phyloP scores from a whole-genome alignment of 2,329 filamentous ascomycete species.

The Colletotrichum trifolii region DNA sequence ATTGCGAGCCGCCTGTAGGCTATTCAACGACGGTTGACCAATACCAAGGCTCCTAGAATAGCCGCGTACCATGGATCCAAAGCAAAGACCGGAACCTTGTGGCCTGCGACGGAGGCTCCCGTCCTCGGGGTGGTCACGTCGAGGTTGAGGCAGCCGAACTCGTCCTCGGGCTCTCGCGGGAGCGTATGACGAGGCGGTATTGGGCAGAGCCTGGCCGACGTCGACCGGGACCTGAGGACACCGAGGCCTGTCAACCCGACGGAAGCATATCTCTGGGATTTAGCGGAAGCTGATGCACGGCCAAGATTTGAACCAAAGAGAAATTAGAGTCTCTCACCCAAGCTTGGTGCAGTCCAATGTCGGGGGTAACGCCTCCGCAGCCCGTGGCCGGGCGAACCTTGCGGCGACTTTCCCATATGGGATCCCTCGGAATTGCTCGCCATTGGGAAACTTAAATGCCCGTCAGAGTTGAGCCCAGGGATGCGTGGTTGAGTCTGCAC shows the following conservation, averaged over 20 bases:
- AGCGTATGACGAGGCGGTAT: slow-evolving; percentile 47
- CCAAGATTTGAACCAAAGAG: background rate
- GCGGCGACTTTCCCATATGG: slow-evolving; percentile 25
- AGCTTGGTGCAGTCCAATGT: slow-evolving; percentile 20
- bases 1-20: slow-evolving; percentile 52
- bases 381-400: slow-evolving; percentile 18
- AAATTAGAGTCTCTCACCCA: slow-evolving; percentile 6
- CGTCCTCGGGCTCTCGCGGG: slow-evolving; percentile 48
- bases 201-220: slow-evolving; percentile 54
- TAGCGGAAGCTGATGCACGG: slow-evolving; percentile 14
- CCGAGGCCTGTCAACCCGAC: slow-evolving; percentile 45
- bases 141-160: slow-evolving; percentile 56
- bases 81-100: slow-evolving; percentile 51
- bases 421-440: slow-evolving; percentile 24
- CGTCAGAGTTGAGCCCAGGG: slow-evolving; percentile 16
- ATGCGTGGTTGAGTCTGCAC: background rate
- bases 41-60: slow-evolving; percentile 48
- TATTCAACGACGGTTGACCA: slow-evolving; percentile 51
- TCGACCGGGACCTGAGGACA: slow-evolving; percentile 55
- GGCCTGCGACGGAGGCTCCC: background rate
- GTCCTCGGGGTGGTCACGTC: slow-evolving; percentile 48
- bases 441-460: background rate
- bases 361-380: background rate
- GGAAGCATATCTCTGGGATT: background rate
- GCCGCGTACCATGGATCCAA: slow-evolving; percentile 55